Evolutionary conservation across 2,329 filamentous ascomycete genomes (phyloP).

Genomic region (Claviceps sorghi): DNA sequence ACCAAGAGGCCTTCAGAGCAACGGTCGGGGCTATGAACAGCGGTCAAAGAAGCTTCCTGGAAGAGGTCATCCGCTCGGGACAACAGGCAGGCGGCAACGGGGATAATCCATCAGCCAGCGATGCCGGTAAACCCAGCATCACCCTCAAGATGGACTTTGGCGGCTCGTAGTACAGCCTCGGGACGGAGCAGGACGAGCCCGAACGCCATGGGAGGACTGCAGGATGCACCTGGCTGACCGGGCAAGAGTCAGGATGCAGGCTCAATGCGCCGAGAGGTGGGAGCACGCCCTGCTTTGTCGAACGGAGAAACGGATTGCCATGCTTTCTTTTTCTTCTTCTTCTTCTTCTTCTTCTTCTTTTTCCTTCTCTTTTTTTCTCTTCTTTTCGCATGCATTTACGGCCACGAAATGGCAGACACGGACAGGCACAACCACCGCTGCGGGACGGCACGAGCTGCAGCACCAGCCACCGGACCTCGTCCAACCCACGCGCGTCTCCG

Average conservation of each 20-base stretch:
- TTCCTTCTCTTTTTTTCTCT: not conserved
- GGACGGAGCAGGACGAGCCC: not conserved
- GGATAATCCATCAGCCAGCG: constrained; percentile 25
- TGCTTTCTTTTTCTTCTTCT: not conserved
- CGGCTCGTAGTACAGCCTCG: constrained; percentile 14
- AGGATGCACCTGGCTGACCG: constrained; percentile 2
- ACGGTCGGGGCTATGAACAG: constrained; percentile 58
- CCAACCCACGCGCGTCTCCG: not conserved
- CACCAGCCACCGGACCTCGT: not conserved
- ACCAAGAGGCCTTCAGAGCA: constrained; percentile 58
- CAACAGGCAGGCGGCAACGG: constrained; percentile 29
- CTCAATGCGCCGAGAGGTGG: too few relatives aligned
- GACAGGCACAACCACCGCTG: not conserved
- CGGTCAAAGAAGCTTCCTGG: constrained; percentile 61
- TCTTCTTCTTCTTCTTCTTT: too few relatives aligned
- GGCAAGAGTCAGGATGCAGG: not conserved
- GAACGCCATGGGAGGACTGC: not conserved
- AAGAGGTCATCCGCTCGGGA: constrained; percentile 61
- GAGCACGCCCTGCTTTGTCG: not conserved
- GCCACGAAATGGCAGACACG: not conserved
- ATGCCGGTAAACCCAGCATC: constrained; percentile 60
- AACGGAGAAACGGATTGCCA: too few relatives aligned
- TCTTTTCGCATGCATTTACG: not conserved
- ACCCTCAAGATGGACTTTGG: constrained; percentile 91
- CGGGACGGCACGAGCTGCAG: not conserved